phyloP scores from a whole-genome alignment of 208 protist species.

The Trypanosoma lewisi region DNA sequence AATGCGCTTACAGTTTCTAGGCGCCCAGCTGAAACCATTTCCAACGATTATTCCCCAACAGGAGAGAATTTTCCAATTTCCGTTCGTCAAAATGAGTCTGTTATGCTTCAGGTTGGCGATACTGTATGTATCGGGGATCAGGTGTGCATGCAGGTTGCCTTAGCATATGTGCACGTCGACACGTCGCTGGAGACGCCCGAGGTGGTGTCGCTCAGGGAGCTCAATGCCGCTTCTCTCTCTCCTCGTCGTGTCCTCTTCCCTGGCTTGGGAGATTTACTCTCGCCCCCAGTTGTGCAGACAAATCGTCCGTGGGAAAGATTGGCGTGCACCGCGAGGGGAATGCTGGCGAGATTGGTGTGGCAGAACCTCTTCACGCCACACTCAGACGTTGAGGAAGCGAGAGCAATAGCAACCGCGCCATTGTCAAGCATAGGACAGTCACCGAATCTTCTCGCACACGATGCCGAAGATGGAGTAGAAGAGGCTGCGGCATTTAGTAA shows the following conservation, averaged over 20 bases:
- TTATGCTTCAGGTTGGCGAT: constrained; percentile 25
- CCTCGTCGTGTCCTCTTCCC: not conserved
- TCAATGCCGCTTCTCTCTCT: not conserved
- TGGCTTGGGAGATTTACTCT: not conserved
- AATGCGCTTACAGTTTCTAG: constrained; percentile 17
- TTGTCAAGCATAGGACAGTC: not conserved
- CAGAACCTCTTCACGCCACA: not conserved
- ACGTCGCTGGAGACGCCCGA: not conserved
- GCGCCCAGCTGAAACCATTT: not conserved
- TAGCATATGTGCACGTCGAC: constrained; percentile 12
- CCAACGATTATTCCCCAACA: not conserved
- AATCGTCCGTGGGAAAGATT: constrained; percentile 6
- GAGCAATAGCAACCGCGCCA: not conserved
- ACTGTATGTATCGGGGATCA: constrained; percentile 6
- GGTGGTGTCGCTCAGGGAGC: not conserved
- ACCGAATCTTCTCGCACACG: not conserved
- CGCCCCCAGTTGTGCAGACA: constrained; percentile 12
- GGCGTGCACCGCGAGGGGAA: not conserved
- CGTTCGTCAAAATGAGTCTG: constrained; percentile 9
- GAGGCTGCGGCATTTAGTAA: constrained; percentile 3
- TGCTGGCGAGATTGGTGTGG: constrained; percentile 3
- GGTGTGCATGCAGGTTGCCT: constrained; percentile 20
- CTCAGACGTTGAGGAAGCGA: not conserved
- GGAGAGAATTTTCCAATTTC: not conserved
- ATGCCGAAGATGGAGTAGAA: not conserved